These are phyloP conservation scores for Fusarium pseudonygamai DNA, from an alignment of 2,329 filamentous ascomycete genomes.

Conservation along the genomic window DNA sequence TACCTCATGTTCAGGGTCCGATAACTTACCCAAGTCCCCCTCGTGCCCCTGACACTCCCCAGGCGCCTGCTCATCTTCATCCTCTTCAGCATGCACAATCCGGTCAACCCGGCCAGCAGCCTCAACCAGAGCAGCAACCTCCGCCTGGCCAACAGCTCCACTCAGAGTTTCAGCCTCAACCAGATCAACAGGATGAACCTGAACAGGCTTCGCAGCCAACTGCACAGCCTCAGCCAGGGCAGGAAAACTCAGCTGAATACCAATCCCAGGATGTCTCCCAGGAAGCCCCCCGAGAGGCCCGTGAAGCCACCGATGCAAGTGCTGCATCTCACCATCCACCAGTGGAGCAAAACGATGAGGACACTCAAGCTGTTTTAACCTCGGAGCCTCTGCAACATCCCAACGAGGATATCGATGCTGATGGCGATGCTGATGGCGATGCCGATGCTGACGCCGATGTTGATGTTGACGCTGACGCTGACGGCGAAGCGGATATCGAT, in stretches of 20 bases:
- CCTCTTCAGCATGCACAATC: conserved; percentile 29
- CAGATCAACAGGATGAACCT: neutral
- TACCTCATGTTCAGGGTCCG: neutral
- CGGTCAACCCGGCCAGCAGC: neutral
- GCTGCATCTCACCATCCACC: conserved; percentile 4
- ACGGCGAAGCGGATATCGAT: conserved; percentile 43
- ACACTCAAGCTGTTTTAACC: neutral
- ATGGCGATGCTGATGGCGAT: conserved; percentile 43
- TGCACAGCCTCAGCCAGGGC: neutral
- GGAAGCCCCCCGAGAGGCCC: conserved; percentile 10
- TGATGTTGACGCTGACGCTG: conserved; percentile 40
- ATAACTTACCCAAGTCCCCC: conserved; percentile 38
- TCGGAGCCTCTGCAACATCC: conserved; percentile 14
- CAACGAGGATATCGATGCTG: conserved; percentile 39
- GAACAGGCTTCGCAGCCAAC: neutral
- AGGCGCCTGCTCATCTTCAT: conserved; percentile 35
- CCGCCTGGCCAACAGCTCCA: conserved; percentile 2
- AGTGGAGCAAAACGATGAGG: conserved; percentile 8
- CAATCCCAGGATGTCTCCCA: conserved; percentile 9
- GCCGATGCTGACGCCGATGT: conserved; percentile 29
- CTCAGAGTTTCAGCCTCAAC: neutral
- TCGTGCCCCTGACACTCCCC: conserved; percentile 19
- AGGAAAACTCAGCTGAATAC: neutral
- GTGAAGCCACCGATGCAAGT: conserved; percentile 14
- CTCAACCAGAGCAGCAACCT: conserved; percentile 9